A percentile compares a stretch with the other conserved stretches of the same genome.
Conservation (phyloP, 176 grass and related monocot species). For the Carex myosuroides region DNA sequence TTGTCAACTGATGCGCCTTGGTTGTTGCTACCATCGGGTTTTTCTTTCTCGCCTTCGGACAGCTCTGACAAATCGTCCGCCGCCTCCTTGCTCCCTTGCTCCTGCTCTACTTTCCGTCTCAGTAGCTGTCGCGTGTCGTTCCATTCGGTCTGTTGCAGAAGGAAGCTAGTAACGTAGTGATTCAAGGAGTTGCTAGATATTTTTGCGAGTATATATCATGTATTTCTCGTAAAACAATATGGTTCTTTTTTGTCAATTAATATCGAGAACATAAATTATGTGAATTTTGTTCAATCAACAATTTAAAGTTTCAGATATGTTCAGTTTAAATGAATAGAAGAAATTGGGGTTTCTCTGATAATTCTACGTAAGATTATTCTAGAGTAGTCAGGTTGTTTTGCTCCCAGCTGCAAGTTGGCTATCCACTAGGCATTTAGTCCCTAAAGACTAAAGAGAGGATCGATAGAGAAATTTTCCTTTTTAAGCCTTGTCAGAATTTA, state of each 20-base stretch:
- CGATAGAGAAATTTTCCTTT: constrained; percentile 2
- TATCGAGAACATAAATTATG: not conserved
- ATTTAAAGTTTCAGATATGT: not conserved
- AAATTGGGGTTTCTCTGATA: not conserved
- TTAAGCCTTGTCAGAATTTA: not conserved
- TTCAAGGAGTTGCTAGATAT: not conserved
- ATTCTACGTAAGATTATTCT: not conserved
- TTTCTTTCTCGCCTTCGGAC: constrained; percentile 56
- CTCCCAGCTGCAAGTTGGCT: not conserved
- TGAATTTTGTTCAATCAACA: not conserved
- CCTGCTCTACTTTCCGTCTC: constrained; percentile 34
- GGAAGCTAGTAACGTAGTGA: not conserved
- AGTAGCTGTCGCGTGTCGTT: constrained; percentile 33
- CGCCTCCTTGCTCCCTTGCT: constrained; percentile 47
- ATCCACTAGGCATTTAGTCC: not conserved
- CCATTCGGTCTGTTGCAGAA: constrained; percentile 28
- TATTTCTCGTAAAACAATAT: not conserved
- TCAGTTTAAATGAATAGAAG: not conserved
- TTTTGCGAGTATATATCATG: not conserved
- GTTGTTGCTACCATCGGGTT: not conserved
- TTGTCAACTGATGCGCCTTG: not conserved
- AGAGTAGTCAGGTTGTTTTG: not conserved
- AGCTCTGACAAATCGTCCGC: constrained; percentile 59
- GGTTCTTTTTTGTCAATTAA: not conserved
- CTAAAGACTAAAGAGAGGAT: not conserved